phyloP scores from a whole-genome alignment of 768 basidiomycete species.

The Omphalotus guepiniiformis region DNA sequence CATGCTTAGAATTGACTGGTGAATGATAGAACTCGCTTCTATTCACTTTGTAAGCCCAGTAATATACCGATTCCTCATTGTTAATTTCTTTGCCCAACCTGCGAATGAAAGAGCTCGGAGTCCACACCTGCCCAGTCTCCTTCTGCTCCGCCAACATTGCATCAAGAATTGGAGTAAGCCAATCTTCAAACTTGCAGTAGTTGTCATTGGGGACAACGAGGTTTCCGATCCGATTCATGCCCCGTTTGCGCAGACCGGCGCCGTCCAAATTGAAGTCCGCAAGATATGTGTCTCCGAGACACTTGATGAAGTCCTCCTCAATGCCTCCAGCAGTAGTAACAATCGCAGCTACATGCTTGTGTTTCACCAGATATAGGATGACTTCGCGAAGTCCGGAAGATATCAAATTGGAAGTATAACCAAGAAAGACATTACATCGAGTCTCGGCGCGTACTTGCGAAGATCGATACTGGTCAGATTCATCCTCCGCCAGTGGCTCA shows the following conservation, averaged over 20 bases:
- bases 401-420: constrained; percentile 98
- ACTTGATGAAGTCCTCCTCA: constrained; percentile 99
- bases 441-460: constrained; percentile 62
- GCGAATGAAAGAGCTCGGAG: constrained; percentile 89
- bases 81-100: constrained; percentile 96
- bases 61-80: constrained; percentile 96
- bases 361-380: constrained; percentile 87
- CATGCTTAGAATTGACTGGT: constrained; percentile 12
- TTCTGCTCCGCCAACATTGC: constrained; percentile 87
- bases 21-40: constrained; percentile 15
- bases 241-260: constrained; percentile 76
- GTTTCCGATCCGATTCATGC: constrained; percentile 98
- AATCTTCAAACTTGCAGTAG: constrained; percentile 99
- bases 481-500: constrained; percentile 68
- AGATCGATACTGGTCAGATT: constrained; percentile 59
- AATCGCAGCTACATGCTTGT: constrained; percentile 82
- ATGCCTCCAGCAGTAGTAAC: constrained; percentile 98
- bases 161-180: constrained; percentile 94
- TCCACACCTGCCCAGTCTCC: constrained; percentile 67
- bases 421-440: constrained; percentile 87
- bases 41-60: constrained; percentile 98
- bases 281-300: constrained; percentile 93
- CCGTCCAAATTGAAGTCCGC: constrained; percentile 93
- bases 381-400: constrained; percentile 95
- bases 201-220: constrained; percentile 96